Percentiles rank a stretch among this genome's conserved stretches.
Evolutionary conservation across 1,139 yeast genomes (phyloP).

Genomic region (Blastobotrys serpentis): DNA sequence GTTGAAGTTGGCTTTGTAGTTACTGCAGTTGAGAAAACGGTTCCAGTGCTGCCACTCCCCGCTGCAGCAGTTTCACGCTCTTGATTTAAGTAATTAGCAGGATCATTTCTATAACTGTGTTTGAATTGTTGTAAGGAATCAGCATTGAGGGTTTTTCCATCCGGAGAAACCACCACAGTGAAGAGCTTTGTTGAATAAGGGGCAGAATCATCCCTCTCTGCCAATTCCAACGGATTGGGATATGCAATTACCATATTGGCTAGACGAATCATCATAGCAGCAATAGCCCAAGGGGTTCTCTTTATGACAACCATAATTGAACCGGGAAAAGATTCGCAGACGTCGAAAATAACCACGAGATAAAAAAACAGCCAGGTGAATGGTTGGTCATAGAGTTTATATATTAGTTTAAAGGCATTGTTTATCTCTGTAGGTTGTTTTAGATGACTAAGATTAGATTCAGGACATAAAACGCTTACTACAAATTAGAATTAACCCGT

Average conservation of each 20-base stretch:
- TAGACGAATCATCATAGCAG: neutral
- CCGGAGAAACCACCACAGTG: neutral
- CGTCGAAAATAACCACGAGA: neutral
- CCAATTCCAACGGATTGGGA: neutral
- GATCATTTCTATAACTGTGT: neutral
- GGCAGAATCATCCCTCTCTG: neutral
- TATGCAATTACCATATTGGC: neutral
- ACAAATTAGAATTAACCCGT: neutral
- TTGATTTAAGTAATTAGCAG: neutral
- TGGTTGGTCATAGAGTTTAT: constrained; percentile 2
- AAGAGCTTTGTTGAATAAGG: neutral
- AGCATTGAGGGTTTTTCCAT: neutral
- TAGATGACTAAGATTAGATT: neutral
- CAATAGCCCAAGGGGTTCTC: neutral
- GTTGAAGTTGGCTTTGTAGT: neutral
- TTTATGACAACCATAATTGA: neutral
- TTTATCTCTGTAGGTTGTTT: neutral
- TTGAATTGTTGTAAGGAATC: neutral
- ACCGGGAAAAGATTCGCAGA: too few species aligned
- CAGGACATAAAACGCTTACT: neutral
- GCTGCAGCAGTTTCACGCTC: constrained; percentile 1
- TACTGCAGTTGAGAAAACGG: neutral
- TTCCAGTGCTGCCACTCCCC: neutral
- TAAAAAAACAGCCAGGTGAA: neutral
- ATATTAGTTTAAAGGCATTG: neutral